Conservation (phyloP, 306 rosid species). For the Oemleria cerasiformis region DNA sequence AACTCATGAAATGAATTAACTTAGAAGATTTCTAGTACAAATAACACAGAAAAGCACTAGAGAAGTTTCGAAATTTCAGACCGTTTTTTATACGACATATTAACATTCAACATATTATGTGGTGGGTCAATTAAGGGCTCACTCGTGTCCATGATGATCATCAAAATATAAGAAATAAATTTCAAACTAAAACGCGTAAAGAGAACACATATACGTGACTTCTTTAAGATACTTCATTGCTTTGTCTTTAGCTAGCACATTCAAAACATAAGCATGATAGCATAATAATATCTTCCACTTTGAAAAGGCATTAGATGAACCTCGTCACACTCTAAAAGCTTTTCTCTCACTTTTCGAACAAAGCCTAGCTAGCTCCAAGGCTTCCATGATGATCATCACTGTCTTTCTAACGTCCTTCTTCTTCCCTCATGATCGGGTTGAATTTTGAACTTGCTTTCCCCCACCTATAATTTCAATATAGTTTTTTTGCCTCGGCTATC, state of each 20-base stretch:
- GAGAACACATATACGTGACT: too few relatives aligned
- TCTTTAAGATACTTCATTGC: background rate
- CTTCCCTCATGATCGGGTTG: constrained; percentile 33
- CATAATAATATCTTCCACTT: constrained; percentile 46
- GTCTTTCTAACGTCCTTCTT: constrained; percentile 30
- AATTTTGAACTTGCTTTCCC: constrained; percentile 35
- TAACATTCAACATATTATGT: too few relatives aligned
- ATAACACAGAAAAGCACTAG: too few relatives aligned
- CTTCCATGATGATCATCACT: constrained; percentile 12
- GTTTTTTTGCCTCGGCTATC: constrained; percentile 33
- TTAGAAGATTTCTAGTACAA: too few relatives aligned
- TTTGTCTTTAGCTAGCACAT: constrained; percentile 3
- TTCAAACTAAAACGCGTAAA: too few relatives aligned
- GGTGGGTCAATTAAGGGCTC: too few relatives aligned
- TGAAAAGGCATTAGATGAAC: constrained; percentile 40
- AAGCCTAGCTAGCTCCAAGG: background rate
- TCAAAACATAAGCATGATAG: constrained; percentile 40
- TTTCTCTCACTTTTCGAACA: constrained; percentile 30
- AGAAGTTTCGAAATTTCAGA: too few relatives aligned
- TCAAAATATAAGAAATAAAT: too few relatives aligned
- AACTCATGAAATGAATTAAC: too few relatives aligned
- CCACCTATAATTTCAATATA: background rate
- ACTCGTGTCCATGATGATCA: too few relatives aligned
- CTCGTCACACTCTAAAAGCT: constrained; percentile 35
- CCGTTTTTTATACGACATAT: too few relatives aligned